Evolutionary conservation across 768 basidiomycete genomes (phyloP), one percentile per base, ranked within the genome.

Genomic region (Boletus sp.): DNA sequence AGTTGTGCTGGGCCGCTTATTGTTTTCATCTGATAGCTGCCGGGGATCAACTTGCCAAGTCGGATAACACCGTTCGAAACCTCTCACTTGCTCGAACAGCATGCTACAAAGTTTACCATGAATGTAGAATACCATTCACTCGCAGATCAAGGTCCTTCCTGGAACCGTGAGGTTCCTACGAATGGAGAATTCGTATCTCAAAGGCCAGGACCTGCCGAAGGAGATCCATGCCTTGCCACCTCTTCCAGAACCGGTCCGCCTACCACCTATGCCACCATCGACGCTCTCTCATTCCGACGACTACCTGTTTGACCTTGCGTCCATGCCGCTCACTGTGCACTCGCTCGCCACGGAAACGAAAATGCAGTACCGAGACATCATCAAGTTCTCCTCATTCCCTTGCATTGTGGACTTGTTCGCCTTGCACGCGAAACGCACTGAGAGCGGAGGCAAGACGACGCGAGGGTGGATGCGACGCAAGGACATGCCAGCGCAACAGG

Each of bases 161-260:
- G 87, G 88, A 6, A 91, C 95, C 0, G 85, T 98, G 30, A 85
- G 92, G 18, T 98, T 90, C 83, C 78, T 99, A 17, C 86, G 94
- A 20, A 86, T 81, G 35, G 95, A 98, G 73, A 98, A 98, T 70
- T 83, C 92, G 4, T 93, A 92, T 68, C 85, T 98, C 74, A 94
- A 91, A 68, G 92, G 94, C 5, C 90, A 93, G 71, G 92, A 95
- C 64, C 81, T 98, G 0, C 83, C 98, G 56, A 80, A 82, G 50
- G 90, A 93, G 63, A 86, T 98, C 55, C 83, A 89, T 59, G 67
- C 84, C 7, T 78, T 98, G 0, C 90, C 89, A n/a, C 77, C 77
- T 1, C 81, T 92, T n/a, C 76, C 80, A 5, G 76, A 76, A 49
- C 78, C 80, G 12, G 59, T 77, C 57, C 68, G 71, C 39, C 75